Conservation (phyloP, 225 moss, liverwort and hornwort species). For the Climacium dendroides region DNA sequence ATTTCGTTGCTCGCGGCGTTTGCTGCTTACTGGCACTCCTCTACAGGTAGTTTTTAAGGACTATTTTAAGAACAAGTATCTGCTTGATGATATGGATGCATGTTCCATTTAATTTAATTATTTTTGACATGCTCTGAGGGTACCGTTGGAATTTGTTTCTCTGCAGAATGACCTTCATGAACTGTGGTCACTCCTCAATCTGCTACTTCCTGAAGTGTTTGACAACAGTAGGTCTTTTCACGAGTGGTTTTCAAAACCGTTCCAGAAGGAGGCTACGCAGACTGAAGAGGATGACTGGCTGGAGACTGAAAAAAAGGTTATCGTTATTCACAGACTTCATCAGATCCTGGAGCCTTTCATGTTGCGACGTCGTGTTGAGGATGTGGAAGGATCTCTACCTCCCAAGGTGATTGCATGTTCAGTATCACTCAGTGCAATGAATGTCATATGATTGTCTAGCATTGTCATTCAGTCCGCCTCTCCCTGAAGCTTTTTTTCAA, state of each 20-base stretch:
- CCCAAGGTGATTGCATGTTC: slow-evolving; percentile 46
- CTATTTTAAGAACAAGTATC: neutral
- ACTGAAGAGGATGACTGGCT: slow-evolving; percentile 97
- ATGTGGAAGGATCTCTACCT: slow-evolving; percentile 98
- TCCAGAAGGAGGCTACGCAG: slow-evolving; percentile 79
- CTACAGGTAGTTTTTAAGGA: slow-evolving; percentile 44
- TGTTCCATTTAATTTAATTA: neutral
- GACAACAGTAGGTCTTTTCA: slow-evolving; percentile 96
- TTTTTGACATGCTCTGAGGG: neutral
- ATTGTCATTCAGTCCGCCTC: neutral
- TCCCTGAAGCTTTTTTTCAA: neutral
- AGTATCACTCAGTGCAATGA: neutral
- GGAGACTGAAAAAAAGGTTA: slow-evolving; percentile 98
- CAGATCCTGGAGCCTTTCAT: slow-evolving; percentile 98
- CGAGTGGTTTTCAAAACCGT: slow-evolving; percentile 99
- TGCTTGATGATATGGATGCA: neutral
- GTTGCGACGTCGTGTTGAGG: slow-evolving; percentile 96
- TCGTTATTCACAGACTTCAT: slow-evolving; percentile 94
- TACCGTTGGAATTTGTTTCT: neutral
- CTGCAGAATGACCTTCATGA: slow-evolving; percentile 94
- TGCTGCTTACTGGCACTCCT: slow-evolving; percentile 95
- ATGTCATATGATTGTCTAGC: neutral
- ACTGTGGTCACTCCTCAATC: slow-evolving; percentile 94
- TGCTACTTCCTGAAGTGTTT: slow-evolving; percentile 93
- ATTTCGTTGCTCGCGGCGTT: slow-evolving; percentile 89